Conservation (phyloP, 257 asterid species). For the Solanum sejunctum region DNA sequence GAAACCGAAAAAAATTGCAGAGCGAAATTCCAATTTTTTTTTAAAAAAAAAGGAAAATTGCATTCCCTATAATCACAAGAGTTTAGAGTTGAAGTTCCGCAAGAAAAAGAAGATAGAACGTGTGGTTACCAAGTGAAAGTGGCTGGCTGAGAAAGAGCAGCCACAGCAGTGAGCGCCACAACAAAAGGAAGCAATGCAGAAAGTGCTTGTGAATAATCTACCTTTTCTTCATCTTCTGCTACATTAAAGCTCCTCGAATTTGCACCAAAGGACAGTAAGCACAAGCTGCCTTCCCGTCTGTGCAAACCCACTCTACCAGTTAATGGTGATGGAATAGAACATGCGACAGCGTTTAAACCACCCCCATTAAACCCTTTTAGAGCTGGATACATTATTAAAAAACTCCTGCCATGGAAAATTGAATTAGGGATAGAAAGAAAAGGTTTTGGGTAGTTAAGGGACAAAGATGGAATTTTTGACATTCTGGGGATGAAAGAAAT, state of each 20-base stretch:
- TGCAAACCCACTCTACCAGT: constrained; percentile 81
- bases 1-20: background rate
- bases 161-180: constrained; percentile 75
- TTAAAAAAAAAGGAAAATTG: background rate
- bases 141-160: constrained; percentile 84
- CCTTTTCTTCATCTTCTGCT: constrained; percentile 28
- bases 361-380: constrained; percentile 9
- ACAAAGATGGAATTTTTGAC: constrained; percentile 9
- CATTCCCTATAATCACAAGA: background rate
- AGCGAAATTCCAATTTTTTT: background rate
- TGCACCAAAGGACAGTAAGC: constrained; percentile 62
- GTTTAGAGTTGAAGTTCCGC: background rate
- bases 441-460: constrained; percentile 2
- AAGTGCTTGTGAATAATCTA: constrained; percentile 48
- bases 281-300: constrained; percentile 64
- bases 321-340: constrained; percentile 64
- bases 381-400: background rate
- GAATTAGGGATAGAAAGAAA: constrained; percentile 3
- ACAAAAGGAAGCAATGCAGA: constrained; percentile 89
- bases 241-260: constrained; percentile 13
- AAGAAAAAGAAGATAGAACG: background rate
- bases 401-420: background rate
- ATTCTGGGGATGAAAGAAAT: background rate
- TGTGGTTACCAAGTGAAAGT: constrained; percentile 72
- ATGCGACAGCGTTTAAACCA: constrained; percentile 29